A percentile compares a stretch with the other conserved stretches of the same genome.
Conservation (phyloP, 352 stramenopile genomes). For the Phytopythium mirpurense region DNA sequence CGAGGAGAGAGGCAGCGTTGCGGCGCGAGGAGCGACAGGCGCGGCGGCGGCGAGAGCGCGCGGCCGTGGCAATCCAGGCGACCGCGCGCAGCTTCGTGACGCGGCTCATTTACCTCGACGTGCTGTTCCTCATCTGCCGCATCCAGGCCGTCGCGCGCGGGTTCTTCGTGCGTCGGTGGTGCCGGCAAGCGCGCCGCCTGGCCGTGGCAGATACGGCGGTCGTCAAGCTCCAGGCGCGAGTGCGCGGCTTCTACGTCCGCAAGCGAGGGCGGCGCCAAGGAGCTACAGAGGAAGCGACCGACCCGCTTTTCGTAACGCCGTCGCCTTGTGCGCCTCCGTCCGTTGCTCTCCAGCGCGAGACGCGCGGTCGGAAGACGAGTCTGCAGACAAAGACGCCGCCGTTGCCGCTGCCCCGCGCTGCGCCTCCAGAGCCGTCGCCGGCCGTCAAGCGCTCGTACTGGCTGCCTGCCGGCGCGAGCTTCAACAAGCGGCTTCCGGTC, state of each 20-base stretch:
- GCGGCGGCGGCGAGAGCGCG: slow-evolving; percentile 12
- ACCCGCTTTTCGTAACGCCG: too few relatives aligned
- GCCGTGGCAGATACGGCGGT: not conserved
- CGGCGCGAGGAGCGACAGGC: slow-evolving; percentile 7
- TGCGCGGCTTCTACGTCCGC: slow-evolving; percentile 29
- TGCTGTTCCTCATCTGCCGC: slow-evolving; percentile 73
- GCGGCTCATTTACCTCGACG: slow-evolving; percentile 73
- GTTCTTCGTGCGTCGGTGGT: slow-evolving; percentile 38
- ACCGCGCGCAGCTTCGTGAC: slow-evolving; percentile 51
- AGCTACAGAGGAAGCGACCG: not conserved
- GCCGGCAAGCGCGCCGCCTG: not conserved
- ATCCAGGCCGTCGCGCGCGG: slow-evolving; percentile 71
- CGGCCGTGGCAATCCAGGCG: slow-evolving; percentile 50
- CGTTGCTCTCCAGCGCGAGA: too few relatives aligned
- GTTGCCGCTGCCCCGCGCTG: not conserved
- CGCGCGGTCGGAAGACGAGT: too few relatives aligned
- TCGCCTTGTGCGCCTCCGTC: not conserved
- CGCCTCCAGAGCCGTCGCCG: slow-evolving; percentile 6
- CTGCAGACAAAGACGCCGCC: not conserved
- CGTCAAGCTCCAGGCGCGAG: slow-evolving; percentile 36
- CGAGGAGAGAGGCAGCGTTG: slow-evolving; percentile 10
- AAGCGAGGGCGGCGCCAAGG: slow-evolving; percentile 3
- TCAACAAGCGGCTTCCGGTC: slow-evolving; percentile 30
- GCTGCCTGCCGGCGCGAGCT: slow-evolving; percentile 48
- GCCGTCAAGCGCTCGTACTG: slow-evolving; percentile 66